Percentiles rank a stretch among this genome's conserved stretches.
phyloP scores from a whole-genome alignment of 2,329 filamentous ascomycete genomes.

The Ophiognomonia clavigignenti-juglandacearum region DNA sequence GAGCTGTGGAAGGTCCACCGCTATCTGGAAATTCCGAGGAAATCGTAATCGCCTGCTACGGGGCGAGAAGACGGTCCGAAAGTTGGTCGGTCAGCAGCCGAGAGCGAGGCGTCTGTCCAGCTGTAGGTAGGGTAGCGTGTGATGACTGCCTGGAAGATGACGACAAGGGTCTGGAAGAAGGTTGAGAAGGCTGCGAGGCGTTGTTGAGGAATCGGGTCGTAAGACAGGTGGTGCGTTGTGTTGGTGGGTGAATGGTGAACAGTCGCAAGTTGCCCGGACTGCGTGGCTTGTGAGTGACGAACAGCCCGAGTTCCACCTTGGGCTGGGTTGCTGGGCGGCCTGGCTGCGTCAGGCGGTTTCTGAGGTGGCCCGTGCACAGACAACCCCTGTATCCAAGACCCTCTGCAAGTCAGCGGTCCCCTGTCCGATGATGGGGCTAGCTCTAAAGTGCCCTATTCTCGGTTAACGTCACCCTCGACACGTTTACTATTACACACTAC shows the following conservation, averaged over 20 bases:
- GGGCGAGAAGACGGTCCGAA: not conserved
- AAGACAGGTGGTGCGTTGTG: constrained; percentile 10
- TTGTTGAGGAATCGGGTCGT: not conserved
- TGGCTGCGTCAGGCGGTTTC: constrained; percentile 8
- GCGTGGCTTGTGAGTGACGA: constrained; percentile 3
- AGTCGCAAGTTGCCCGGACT: constrained; percentile 9
- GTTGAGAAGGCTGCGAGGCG: no score
- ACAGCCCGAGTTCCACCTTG: not conserved
- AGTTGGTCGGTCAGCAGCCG: no score
- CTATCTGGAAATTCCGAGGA: constrained; percentile 5
- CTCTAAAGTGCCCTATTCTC: no score
- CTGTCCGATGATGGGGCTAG: no score
- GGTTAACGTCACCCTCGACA: no score
- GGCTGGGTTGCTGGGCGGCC: constrained; percentile 1
- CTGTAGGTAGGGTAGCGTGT: not conserved
- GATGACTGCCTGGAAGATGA: constrained; percentile 11
- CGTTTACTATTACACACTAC: not conserved
- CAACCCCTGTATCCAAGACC: no score
- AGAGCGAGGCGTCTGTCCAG: not conserved
- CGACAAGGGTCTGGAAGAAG: constrained; percentile 5
- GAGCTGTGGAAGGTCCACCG: constrained; percentile 10
- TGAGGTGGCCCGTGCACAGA: not conserved
- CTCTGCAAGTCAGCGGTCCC: no score
- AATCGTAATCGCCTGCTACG: constrained; percentile 5
- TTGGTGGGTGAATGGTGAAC: constrained; percentile 12